A percentile compares a stretch with the other conserved stretches of the same genome.
Conservation (phyloP, 441 rosid genomes). For the Aleurites moluccanus region DNA sequence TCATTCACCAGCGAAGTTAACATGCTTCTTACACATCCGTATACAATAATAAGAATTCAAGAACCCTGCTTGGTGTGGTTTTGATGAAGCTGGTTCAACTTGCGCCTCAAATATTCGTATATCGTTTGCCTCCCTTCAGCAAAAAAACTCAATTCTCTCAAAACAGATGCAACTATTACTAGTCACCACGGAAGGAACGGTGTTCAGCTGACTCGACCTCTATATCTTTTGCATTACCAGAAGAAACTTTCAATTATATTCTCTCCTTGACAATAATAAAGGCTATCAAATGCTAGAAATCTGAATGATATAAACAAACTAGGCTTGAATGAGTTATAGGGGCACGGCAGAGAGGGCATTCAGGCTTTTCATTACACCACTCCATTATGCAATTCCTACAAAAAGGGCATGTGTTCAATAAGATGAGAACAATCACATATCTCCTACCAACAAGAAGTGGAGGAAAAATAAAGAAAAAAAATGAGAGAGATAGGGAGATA, state of each 20-base stretch:
- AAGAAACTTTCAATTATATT: conserved; percentile 15
- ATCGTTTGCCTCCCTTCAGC: not conserved
- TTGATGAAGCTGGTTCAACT: not conserved
- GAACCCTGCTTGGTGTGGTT: not conserved
- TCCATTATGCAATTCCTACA: conserved; percentile 90
- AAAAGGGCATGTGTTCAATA: not conserved
- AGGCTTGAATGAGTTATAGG: conserved; percentile 79
- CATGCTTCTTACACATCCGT: not conserved
- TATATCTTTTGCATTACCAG: conserved; percentile 9
- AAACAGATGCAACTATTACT: not conserved
- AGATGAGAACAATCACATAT: not conserved
- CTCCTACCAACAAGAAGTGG: not conserved
- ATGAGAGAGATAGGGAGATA: conserved; percentile 8
- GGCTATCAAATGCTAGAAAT: conserved; percentile 45
- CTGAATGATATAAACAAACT: conserved; percentile 84
- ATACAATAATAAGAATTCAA: not conserved
- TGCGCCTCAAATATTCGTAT: not conserved
- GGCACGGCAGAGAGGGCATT: conserved; percentile 93
- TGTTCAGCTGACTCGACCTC: conserved; percentile 4
- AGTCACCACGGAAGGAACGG: not conserved
- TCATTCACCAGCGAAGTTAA: not conserved
- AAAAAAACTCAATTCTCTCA: not conserved
- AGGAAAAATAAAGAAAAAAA: not conserved
- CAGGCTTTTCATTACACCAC: conserved; percentile 97
- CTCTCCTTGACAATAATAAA: not conserved